Evolutionary conservation across 768 basidiomycete species (phyloP).

Genomic region (Mycena capillaripes): DNA sequence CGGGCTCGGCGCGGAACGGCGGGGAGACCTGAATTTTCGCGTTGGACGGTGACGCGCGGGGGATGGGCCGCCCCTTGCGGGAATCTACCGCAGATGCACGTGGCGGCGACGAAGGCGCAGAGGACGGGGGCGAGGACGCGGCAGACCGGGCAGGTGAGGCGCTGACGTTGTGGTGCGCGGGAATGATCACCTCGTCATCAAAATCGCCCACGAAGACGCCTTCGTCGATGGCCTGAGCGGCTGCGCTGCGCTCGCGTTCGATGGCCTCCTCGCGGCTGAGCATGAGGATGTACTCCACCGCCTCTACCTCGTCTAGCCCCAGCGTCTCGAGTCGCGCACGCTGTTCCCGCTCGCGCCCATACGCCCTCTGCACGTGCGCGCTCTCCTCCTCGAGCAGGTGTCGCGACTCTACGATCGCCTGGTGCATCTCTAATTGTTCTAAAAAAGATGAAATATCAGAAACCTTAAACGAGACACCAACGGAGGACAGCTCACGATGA

Average conservation of each 20-base stretch:
- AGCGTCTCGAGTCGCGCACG: slow-evolving; percentile 67
- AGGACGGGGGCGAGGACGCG: slow-evolving; percentile 39
- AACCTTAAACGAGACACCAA: background rate
- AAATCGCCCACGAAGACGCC: slow-evolving; percentile 72
- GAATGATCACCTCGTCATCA: slow-evolving; percentile 49
- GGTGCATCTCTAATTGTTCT: slow-evolving; percentile 77
- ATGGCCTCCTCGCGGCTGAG: slow-evolving; percentile 83
- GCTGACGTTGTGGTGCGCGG: background rate
- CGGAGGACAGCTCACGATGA: slow-evolving; percentile 55
- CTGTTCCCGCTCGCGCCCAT: slow-evolving; percentile 72
- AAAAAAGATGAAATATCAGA: slow-evolving; percentile 19
- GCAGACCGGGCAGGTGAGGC: slow-evolving; percentile 19
- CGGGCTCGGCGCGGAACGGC: slow-evolving; percentile 63
- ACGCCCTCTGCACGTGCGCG: slow-evolving; percentile 48
- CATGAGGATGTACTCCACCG: slow-evolving; percentile 87
- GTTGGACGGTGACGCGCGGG: slow-evolving; percentile 56
- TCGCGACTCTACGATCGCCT: slow-evolving; percentile 73
- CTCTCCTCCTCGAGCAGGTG: slow-evolving; percentile 66
- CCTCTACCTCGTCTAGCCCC: slow-evolving; percentile 81
- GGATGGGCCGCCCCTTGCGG: slow-evolving; percentile 43
- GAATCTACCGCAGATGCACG: slow-evolving; percentile 36
- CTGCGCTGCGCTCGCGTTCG: slow-evolving; percentile 38
- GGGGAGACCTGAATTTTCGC: slow-evolving; percentile 72
- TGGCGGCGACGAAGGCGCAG: slow-evolving; percentile 40
- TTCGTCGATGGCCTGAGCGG: slow-evolving; percentile 53